Conservation (phyloP, 2,329 filamentous ascomycete species). For the Alternaria panax region DNA sequence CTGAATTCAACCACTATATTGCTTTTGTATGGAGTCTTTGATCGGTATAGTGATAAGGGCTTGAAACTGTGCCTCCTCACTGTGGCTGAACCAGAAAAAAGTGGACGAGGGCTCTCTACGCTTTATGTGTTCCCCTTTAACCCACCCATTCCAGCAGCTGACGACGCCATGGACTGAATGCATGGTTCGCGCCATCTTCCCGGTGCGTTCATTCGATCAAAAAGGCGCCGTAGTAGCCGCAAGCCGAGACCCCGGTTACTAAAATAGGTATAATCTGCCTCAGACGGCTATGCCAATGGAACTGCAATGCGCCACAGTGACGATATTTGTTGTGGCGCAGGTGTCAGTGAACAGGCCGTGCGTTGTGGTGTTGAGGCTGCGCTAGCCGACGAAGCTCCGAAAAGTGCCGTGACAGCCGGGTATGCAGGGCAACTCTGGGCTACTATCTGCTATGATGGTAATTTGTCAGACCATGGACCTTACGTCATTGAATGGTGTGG, state of each 20-base stretch:
- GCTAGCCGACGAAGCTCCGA: not conserved
- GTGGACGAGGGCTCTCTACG: not conserved
- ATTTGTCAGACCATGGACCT: not conserved
- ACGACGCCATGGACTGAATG: constrained; percentile 16
- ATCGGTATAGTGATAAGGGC: not conserved
- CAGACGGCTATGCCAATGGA: not conserved
- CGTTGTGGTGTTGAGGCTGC: constrained; percentile 17
- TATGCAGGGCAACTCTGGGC: not conserved
- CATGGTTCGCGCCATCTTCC: not conserved
- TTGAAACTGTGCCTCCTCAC: not conserved
- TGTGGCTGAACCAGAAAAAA: not conserved
- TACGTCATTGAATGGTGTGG: not conserved
- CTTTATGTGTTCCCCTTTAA: not conserved
- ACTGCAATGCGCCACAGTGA: constrained; percentile 1
- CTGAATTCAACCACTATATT: not conserved
- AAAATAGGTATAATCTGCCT: not conserved
- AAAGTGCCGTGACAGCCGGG: not conserved
- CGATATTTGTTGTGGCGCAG: constrained; percentile 5
- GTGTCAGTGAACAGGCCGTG: not conserved
- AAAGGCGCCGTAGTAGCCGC: constrained; percentile 10
- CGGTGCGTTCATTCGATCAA: constrained; percentile 5
- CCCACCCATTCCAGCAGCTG: constrained; percentile 1
- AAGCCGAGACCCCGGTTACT: not conserved
- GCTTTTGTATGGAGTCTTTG: not conserved
- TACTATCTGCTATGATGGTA: too few species aligned